Evolutionary conservation across 148 eudicot species (phyloP), one percentile per base, ranked within the genome.

Genomic region (Camellia lanceoleosa): DNA sequence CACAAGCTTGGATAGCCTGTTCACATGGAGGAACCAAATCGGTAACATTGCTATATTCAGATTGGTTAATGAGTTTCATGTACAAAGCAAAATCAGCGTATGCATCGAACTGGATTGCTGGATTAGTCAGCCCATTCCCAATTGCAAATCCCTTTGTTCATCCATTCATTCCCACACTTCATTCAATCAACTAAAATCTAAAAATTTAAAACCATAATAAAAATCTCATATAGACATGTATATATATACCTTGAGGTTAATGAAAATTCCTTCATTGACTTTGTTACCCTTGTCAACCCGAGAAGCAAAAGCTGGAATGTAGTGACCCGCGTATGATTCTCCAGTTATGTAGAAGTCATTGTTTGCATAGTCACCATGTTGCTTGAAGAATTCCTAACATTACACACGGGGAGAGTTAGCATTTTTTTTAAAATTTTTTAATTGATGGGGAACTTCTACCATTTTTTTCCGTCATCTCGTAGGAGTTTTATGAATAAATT

Each of bases 271-370:
- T 88, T 93, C 90, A 74, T 86, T 79, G 63, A 86, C 88, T 84
- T 91, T 89, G 88, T 93, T 93, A 69, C 93, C 97, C 52, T 83
- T 88, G 80, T 91, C 87, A 82, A 94, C 92, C 73, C 97, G 89
- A 19, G 97, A 63, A 30, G 97, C 97, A 58, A 94, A 89, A 12
- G 98, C 98, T 77, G 98, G 98, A 73, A 92, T 92, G 78, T 94
- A 94, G 62, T 94, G 98, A 12, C 98, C 98, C 4, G 98, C 98
- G 68, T 92, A 93, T 6, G 97, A 93, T 86, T 93, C 97, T 68
- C 97, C 95, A 3, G 93, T 92, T 60, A 92, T 92, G 84, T 75
- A 92, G 79, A 92, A 92, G 71, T 92, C 91, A 63, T 90, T 92
- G 73, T 84, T 84, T 49, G 81, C 86, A 38, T 85, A 89, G 58